Conservation (phyloP, 2,329 filamentous ascomycete genomes). For the Pestalotiopsis sp. region DNA sequence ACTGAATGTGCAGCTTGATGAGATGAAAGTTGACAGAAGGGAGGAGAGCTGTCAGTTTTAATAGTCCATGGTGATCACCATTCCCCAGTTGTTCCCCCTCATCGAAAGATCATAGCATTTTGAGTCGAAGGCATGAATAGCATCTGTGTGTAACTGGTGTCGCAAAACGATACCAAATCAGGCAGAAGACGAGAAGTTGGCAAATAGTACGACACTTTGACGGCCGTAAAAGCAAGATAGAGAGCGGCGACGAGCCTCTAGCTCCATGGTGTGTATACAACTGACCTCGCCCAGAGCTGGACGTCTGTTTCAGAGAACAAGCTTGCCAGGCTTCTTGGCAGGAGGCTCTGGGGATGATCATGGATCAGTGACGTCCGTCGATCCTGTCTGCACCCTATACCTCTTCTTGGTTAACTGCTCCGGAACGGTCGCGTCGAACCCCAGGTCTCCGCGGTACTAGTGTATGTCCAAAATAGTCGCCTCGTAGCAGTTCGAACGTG, state of each 20-base stretch:
- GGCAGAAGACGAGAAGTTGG: not conserved
- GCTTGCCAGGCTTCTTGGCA: not conserved
- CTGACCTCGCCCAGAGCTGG: not conserved
- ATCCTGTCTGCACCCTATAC: not conserved
- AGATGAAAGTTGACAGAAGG: not conserved
- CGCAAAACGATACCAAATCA: not conserved
- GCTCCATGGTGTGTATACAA: not conserved
- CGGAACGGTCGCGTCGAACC: not conserved
- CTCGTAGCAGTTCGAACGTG: no score
- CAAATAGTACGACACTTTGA: not conserved
- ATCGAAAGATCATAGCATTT: not conserved
- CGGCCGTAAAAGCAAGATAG: not conserved
- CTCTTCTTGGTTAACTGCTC: not conserved
- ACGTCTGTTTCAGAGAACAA: not conserved
- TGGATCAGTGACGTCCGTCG: not conserved
- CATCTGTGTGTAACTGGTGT: not conserved
- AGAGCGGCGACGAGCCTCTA: not conserved
- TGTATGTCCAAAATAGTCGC: no score
- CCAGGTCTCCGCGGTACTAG: not conserved
- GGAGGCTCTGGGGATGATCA: not conserved
- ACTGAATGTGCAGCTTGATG: not conserved
- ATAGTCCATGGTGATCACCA: not conserved
- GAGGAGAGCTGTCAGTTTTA: not conserved
- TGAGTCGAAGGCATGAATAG: not conserved
- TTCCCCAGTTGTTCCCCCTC: not conserved